phyloP scores from a whole-genome alignment of 371 early-diverging fungal genomes.

The Entomophthora muscae region DNA sequence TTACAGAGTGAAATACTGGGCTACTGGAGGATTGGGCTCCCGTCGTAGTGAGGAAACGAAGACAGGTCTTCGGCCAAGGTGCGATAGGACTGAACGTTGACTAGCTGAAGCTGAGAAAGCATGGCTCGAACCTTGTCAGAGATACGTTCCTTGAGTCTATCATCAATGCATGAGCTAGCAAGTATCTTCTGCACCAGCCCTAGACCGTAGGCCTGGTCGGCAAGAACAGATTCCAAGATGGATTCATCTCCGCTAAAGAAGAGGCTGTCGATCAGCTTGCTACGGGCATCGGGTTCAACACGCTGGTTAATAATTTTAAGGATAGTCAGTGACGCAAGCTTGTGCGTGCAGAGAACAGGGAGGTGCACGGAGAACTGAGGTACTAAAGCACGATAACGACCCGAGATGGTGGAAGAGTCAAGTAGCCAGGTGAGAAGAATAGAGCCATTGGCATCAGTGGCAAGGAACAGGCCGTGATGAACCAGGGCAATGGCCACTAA shows the following conservation, averaged over 20 bases:
- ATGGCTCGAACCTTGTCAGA: conserved; percentile 55
- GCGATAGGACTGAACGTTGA: conserved; percentile 58
- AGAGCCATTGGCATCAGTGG: conserved; percentile 81
- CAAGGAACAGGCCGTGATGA: conserved; percentile 52
- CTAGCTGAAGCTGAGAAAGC: conserved; percentile 36
- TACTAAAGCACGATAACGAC: conserved; percentile 70
- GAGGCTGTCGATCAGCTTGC: conserved; percentile 53
- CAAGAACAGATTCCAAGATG: conserved; percentile 52
- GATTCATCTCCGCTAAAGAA: conserved; percentile 37
- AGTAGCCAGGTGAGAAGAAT: conserved; percentile 85
- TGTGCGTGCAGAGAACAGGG: conserved; percentile 64
- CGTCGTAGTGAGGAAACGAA: not conserved
- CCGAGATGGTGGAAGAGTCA: conserved; percentile 62
- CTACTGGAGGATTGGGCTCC: too few relatives aligned
- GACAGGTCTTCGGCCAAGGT: conserved; percentile 49
- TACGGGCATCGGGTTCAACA: conserved; percentile 75
- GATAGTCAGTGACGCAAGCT: conserved; percentile 66
- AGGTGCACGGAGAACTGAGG: conserved; percentile 52
- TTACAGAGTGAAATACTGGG: too few relatives aligned
- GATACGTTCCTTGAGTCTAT: conserved; percentile 52
- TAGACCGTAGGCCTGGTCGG: conserved; percentile 76
- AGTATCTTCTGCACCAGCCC: conserved; percentile 73
- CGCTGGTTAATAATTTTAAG: conserved; percentile 78
- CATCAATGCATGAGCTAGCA: conserved; percentile 54
- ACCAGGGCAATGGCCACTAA: conserved; percentile 70